Percentiles rank a stretch among this genome's conserved stretches.
phyloP scores from a whole-genome alignment of 176 grass and related monocot genomes.

The Lolium multiflorum region DNA sequence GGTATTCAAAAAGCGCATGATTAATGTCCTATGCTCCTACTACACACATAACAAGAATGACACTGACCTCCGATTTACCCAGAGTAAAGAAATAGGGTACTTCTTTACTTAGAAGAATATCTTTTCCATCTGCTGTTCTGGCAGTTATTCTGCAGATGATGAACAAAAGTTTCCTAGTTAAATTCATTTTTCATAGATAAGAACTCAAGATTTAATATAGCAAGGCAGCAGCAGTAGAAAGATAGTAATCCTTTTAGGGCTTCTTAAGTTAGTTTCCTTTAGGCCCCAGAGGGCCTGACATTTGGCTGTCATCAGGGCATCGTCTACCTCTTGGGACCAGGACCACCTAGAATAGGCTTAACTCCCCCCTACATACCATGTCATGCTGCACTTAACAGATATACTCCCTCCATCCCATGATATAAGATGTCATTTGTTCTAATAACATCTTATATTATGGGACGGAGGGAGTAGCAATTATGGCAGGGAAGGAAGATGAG shows the following conservation, averaged over 20 bases:
- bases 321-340: neutral
- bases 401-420: neutral
- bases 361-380: neutral
- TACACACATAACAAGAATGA: slow-evolving; percentile 32
- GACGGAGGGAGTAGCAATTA: neutral
- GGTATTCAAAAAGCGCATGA: neutral
- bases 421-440: no score
- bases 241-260: neutral
- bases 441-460: no score
- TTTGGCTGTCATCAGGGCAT: neutral
- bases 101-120: slow-evolving; percentile 62
- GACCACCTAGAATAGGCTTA: no score
- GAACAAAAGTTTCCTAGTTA: slow-evolving; percentile 25
- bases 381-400: neutral
- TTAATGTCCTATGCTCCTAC: slow-evolving; percentile 14
- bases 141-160: slow-evolving; percentile 73
- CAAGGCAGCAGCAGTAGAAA: neutral
- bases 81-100: slow-evolving; percentile 89
- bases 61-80: slow-evolving; percentile 94
- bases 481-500: slow-evolving; percentile 9
- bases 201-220: neutral
- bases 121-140: slow-evolving; percentile 82
- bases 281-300: neutral
- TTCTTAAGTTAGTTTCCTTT: neutral
- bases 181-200: slow-evolving; percentile 46